Base-by-base conservation (phyloP, 495 filamentous ascomycete genomes). In the Aspergillus sclerotiicarbonarius region DNA sequence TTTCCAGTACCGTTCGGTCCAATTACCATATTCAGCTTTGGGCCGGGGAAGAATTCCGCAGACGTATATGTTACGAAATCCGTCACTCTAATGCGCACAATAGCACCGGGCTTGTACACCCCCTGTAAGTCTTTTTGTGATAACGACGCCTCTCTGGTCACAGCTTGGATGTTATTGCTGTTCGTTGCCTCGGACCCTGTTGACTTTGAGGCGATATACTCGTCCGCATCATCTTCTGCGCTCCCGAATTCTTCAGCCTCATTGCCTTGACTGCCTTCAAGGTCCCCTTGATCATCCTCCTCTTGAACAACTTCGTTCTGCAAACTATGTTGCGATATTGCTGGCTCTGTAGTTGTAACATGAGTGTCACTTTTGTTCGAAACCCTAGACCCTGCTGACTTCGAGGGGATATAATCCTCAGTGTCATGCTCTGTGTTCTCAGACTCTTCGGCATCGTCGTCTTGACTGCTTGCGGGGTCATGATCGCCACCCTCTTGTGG, bases 1-100 rank as follows among this genome's bases (percentile, higher is more conserved):
- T 99, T 99, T 45, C 94, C 94, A 0, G 94, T 97, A 45, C 94
- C 94, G 67, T 99, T 99, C 8, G 94, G 94, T 0, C 94, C 94
- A 63, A 99, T 97, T 56, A 99, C 86, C 95, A 99, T 98, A 68
- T 99, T 99, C 64, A 99, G 69, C 63, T 89, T 94, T 12, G 95
- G 92, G 0, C 94, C 94, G 4, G 90, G 91, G 50, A 84, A 83
- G 71, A 97, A 96, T 61, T 94, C 90, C 51, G 90, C 92, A 30
- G 87, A 83, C 13, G 86, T 91, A 71, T 98, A 99, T 0, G 95
- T 99, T 29, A 99, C 91, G 66, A 99, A 99, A 65, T 98, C 88
- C n/a, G 74, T 78, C 31, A 98, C 78, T 57, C 86, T 89, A 57
- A 98, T 91, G 21, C 92, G 84, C 15, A 96, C 85, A 63, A 98